Base-by-base conservation (phyloP, 2,329 filamentous ascomycete genomes). In the Aspergillus sp. region DNA sequence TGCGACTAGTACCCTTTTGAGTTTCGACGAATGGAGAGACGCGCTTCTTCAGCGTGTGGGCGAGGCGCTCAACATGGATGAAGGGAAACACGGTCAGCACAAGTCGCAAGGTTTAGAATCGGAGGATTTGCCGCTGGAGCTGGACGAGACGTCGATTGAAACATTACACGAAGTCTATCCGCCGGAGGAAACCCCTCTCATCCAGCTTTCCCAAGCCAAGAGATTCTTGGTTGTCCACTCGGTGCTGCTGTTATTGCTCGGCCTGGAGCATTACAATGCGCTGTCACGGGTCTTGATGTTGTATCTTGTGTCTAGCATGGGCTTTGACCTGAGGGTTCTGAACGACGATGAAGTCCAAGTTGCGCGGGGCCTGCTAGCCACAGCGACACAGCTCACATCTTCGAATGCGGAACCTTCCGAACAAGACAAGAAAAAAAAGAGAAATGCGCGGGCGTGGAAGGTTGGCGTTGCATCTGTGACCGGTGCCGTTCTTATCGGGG, bases 381-480 rank as follows among this genome's bases (percentile, higher is more conserved):
- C 82, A 22, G 82, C 84, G n/a, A 73, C 81, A 42, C 72, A 78
- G 14, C 80, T 93, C 67, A n/a, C n/a, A n/a, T 80, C 78, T 0
- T 83, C 82, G 1, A 82, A 88, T 39, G 75, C 79, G 1, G 86
- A 91, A 53, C 78, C 78, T 0, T 75, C 81, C 50, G 82, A 82
- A 53, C 76, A 80, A 33, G 72, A 66, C 0, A n/a, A n/a, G n/a
- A 79, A 86, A 34, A 76, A 83, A 39, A 75, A 71, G 26, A 78
- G 76, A 41, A 64, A 66, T n/a, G 60, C 72, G 12, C 71, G 79
- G 27, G 78, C 79, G 53, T 83, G 78, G 74, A 86, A 86, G 53
- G 86, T 95, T 13, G 86, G 88, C 0, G 68, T 95, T 15, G 89
- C 88, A 0, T 84, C 82, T 6, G 85, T 93, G 0, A 86, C 85